Evolutionary conservation across 192 early-diverging fungal genomes (phyloP).

Genomic region (Umbelopsis ramanniana): DNA sequence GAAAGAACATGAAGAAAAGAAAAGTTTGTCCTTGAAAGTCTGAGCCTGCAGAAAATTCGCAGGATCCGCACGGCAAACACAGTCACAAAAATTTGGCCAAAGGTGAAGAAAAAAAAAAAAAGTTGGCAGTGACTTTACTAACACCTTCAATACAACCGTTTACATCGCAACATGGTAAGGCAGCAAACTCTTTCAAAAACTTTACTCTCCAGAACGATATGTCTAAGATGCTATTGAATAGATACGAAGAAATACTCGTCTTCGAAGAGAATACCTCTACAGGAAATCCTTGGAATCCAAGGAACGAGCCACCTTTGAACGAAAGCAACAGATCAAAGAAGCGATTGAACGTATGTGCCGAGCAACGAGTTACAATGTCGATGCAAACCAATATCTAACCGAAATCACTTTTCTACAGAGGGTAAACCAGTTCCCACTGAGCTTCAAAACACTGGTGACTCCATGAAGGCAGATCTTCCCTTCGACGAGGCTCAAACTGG

Average conservation of each 20-base stretch:
- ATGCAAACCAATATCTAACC: background rate
- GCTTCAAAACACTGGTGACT: constrained; percentile 75
- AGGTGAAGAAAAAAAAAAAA: constrained; percentile 13
- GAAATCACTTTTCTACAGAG: constrained; percentile 51
- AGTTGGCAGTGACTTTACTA: background rate
- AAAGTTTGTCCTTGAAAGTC: background rate
- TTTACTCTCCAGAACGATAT: background rate
- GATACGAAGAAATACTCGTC: constrained; percentile 86
- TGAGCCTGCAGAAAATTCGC: background rate
- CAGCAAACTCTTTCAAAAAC: background rate
- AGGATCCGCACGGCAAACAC: background rate
- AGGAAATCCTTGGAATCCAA: constrained; percentile 94
- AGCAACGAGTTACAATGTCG: background rate
- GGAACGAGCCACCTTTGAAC: constrained; percentile 89
- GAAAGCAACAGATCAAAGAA: constrained; percentile 92
- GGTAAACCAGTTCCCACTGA: constrained; percentile 90
- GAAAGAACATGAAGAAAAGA: constrained; percentile 10
- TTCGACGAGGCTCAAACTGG: constrained; percentile 89
- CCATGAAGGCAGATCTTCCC: constrained; percentile 76
- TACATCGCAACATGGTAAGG: background rate
- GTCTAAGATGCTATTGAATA: constrained; percentile 25
- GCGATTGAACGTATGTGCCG: constrained; percentile 73
- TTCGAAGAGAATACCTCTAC: constrained; percentile 95
- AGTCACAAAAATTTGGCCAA: constrained; percentile 15
- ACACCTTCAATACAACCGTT: background rate